Conservation (phyloP, 1,284 basidiomycete species). For the Psilocybe mexicana region DNA sequence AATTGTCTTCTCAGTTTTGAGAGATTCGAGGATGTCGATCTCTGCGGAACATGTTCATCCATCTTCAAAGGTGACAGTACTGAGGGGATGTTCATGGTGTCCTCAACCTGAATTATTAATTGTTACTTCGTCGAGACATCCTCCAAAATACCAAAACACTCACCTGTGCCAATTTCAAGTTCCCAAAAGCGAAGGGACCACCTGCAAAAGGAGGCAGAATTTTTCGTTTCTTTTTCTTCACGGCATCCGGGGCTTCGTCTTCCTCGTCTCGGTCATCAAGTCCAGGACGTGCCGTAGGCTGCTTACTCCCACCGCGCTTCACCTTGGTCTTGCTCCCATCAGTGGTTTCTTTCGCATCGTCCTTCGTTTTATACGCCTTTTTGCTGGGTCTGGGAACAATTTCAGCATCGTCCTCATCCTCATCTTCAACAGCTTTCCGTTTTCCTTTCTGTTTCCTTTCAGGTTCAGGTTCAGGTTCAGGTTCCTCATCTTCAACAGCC, state of each 20-base stretch:
- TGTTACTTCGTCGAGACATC: not conserved
- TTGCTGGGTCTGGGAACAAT: slow-evolving; percentile 26
- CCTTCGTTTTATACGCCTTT: slow-evolving; percentile 17
- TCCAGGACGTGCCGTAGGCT: slow-evolving; percentile 13
- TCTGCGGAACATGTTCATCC: slow-evolving; percentile 46
- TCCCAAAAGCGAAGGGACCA: slow-evolving; percentile 15
- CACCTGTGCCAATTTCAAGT: slow-evolving; percentile 6
- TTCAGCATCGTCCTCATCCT: slow-evolving; percentile 24
- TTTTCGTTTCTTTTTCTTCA: slow-evolving; percentile 32
- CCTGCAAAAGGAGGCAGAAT: slow-evolving; percentile 14
- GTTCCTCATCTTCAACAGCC: too few species aligned
- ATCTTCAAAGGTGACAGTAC: slow-evolving; percentile 64
- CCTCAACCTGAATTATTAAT: slow-evolving; percentile 21
- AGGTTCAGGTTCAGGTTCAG: not conserved
- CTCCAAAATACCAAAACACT: not conserved
- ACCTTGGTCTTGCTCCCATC: slow-evolving; percentile 15
- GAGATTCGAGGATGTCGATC: slow-evolving; percentile 32
- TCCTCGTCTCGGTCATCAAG: slow-evolving; percentile 10
- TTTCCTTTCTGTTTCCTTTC: slow-evolving; percentile 25
- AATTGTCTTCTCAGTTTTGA: not conserved
- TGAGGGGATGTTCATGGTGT: slow-evolving; percentile 59
- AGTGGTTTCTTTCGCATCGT: slow-evolving; percentile 15
- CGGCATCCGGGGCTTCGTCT: slow-evolving; percentile 6
- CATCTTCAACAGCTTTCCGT: slow-evolving; percentile 30
- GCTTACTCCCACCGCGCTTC: slow-evolving; percentile 22